phyloP scores from a whole-genome alignment of 192 early-diverging fungal species.

The Pecoramyces ruminantium region DNA sequence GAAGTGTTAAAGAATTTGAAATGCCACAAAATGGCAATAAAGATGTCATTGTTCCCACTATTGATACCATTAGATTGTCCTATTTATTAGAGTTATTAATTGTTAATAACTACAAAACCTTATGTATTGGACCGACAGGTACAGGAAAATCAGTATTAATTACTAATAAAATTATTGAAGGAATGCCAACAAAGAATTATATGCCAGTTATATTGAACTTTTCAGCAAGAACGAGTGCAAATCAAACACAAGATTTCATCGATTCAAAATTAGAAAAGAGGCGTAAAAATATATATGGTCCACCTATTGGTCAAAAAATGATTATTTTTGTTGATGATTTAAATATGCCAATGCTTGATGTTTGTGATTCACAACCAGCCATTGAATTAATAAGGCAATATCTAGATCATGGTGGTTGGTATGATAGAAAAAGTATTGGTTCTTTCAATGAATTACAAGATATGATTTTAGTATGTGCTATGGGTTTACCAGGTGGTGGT shows the following conservation, averaged over 20 bases:
- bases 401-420: slow-evolving; percentile 46
- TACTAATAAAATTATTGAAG: slow-evolving; percentile 25
- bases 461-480: slow-evolving; percentile 38
- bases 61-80: slow-evolving; percentile 33
- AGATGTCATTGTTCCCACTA: slow-evolving; percentile 35
- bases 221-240: slow-evolving; percentile 38
- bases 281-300: slow-evolving; percentile 36
- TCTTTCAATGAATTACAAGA: slow-evolving; percentile 43
- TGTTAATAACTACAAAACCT: slow-evolving; percentile 22
- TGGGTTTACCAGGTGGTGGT: slow-evolving; percentile 44
- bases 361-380: slow-evolving; percentile 37
- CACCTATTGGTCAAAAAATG: slow-evolving; percentile 26
- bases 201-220: slow-evolving; percentile 33
- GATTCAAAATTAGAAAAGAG: slow-evolving; percentile 43
- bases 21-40: slow-evolving; percentile 31
- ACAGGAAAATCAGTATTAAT: slow-evolving; percentile 48
- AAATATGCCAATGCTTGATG: slow-evolving; percentile 41
- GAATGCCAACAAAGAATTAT: slow-evolving; percentile 23
- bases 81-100: slow-evolving; percentile 28
- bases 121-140: slow-evolving; percentile 42
- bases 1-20: slow-evolving; percentile 21
- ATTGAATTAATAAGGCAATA: slow-evolving; percentile 40
- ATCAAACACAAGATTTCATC: slow-evolving; percentile 40
- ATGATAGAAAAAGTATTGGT: slow-evolving; percentile 33
- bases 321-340: slow-evolving; percentile 43